Base-by-base conservation (phyloP, 352 stramenopile species). In the Phytopythium sindhum region DNA sequence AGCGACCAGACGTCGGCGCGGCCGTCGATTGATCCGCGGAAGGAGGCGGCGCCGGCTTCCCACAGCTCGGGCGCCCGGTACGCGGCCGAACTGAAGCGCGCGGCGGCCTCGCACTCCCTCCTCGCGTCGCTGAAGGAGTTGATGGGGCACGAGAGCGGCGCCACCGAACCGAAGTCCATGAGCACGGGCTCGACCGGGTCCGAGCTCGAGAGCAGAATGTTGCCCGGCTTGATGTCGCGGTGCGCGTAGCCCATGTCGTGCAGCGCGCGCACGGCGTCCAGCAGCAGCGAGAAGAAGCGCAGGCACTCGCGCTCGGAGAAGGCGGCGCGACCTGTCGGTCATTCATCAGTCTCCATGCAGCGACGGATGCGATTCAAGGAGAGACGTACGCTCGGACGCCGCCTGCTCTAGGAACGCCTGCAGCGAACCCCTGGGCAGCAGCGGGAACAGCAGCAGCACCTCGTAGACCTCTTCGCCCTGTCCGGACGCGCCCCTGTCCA, bases 51-150 rank as follows among this genome's bases (percentile, higher is more conserved):
- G 24, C 69, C 60, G 17, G 79, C 75, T 9, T 95, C 79, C 76
- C 93, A 98, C 14, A 98, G 72, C 81, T 98, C 95, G 0, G 95
- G 93, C 0, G 93, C 86, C 50, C 93, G 87, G 71, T 97, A 98
- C 0, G 90, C 64, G 39, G 95, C 90, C 31, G 89, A 98, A 28
- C 86, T 96, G 67, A 90, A 79, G 44, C 72, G 73, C 31, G 86
- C 73, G 2, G 93, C 93, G 14, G 84, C 63, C 50, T 98, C 95
- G n/a, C 85, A 87, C 15, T 97, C 42, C 21, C 64, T 60, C 21
- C 89, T 57, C 14, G 85, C 72, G 19, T 93, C 78, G 45, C 64
- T 76, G 15, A 61, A 51, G 12, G 60, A 75, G 29, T 28, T 54
- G 50, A 93, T 48, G 17, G 17, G 17, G 5, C 69, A 60, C 3